Evolutionary conservation across 2,329 filamentous ascomycete species (phyloP).

Genomic region (Verticillium klebahnii): DNA sequence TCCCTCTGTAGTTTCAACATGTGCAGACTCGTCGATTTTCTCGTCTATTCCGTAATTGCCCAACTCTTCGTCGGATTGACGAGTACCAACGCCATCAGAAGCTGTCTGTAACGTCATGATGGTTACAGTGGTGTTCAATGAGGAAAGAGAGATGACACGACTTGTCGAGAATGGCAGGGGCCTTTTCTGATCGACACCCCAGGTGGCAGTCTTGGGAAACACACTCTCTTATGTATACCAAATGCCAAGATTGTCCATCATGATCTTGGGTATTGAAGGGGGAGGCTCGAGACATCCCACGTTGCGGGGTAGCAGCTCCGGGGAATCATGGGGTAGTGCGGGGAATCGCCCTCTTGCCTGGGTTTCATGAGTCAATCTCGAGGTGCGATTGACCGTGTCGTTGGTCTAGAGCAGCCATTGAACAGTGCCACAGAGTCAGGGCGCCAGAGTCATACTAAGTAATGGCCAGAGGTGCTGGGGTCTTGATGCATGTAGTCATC

Average conservation of each 20-base stretch:
- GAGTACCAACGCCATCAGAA: not conserved
- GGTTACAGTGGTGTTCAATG: not conserved
- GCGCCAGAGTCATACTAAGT: slow-evolving; percentile 5
- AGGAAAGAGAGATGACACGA: not conserved
- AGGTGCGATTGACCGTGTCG: not conserved
- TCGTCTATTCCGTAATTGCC: slow-evolving; percentile 4
- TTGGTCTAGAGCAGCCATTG: not conserved
- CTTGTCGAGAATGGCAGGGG: not conserved
- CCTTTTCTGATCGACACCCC: not conserved
- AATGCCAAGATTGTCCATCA: not conserved
- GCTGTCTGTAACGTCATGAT: not conserved
- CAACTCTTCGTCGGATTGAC: slow-evolving; percentile 4
- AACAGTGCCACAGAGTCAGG: slow-evolving; percentile 5
- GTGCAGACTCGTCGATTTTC: not conserved
- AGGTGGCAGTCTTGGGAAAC: not conserved
- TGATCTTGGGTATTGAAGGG: not conserved
- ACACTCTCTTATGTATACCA: not conserved
- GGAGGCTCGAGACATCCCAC: not conserved
- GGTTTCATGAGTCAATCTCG: not conserved
- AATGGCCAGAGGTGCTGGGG: not conserved
- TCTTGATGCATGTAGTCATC: too few species aligned
- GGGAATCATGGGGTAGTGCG: slow-evolving; percentile 8
- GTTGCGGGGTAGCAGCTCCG: not conserved
- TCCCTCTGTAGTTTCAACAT: slow-evolving; percentile 3
- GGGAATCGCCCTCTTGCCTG: not conserved